Evolutionary conservation across 805 yeast genomes (phyloP).

Genomic region (Lipomyces yamadae): DNA sequence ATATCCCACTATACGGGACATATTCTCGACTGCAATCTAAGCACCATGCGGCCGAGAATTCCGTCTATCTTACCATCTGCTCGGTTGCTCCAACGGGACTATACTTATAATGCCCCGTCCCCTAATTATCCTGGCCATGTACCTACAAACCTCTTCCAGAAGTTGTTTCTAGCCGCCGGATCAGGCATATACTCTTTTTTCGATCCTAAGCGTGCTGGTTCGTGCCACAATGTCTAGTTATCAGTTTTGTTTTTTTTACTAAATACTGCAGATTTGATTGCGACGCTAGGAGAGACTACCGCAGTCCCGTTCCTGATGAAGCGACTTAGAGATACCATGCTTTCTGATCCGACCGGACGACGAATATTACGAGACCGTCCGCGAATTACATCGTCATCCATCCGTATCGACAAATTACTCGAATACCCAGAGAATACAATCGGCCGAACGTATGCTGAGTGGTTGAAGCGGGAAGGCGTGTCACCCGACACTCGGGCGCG

Average conservation of each 20-base stretch:
- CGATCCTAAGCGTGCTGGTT: conserved; percentile 49
- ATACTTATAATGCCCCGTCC: background rate
- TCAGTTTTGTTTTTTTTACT: background rate
- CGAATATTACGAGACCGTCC: conserved; percentile 79
- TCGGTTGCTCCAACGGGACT: background rate
- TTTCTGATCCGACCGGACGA: conserved; percentile 75
- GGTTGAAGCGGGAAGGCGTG: conserved; percentile 87
- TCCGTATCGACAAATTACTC: conserved; percentile 66
- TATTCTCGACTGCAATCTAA: background rate
- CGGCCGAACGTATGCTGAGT: conserved; percentile 76
- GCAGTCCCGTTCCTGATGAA: conserved; percentile 72
- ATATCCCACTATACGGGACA: background rate
- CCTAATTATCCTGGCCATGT: conserved; percentile 71
- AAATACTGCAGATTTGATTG: conserved; percentile 45
- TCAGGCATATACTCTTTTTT: conserved; percentile 75
- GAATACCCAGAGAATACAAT: conserved; percentile 67
- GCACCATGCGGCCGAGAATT: background rate
- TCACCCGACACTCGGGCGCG: conserved; percentile 92
- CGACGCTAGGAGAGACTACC: conserved; percentile 75
- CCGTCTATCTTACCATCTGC: background rate
- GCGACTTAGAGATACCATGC: conserved; percentile 71
- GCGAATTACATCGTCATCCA: conserved; percentile 71
- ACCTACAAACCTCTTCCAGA: conserved; percentile 69
- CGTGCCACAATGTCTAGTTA: conserved; percentile 41
- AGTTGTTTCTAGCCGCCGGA: conserved; percentile 64